Base-by-base conservation (phyloP, 257 asterid species). In the Haberlea rhodopensis region DNA sequence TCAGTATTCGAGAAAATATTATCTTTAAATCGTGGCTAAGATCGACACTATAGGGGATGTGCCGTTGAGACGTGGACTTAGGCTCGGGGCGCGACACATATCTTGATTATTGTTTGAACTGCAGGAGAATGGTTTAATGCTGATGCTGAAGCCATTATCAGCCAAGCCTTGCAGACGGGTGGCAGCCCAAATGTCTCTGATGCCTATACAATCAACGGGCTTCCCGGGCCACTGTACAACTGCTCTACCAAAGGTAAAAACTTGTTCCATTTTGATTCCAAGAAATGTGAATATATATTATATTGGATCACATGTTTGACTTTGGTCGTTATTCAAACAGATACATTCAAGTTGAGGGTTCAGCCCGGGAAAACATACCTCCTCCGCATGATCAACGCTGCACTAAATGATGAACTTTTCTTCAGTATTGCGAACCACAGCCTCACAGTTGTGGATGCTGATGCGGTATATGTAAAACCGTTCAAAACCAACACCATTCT, bases 41-140 rank as follows among this genome's bases (percentile, higher is more conserved):
- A n/a, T n/a, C n/a, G n/a, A n/a, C n/a, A n/a, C n/a, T n/a, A n/a
- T n/a, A n/a, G n/a, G n/a, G n/a, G n/a, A n/a, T n/a, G n/a, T n/a
- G n/a, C n/a, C n/a, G n/a, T n/a, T n/a, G n/a, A n/a, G n/a, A n/a
- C n/a, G n/a, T n/a, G n/a, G n/a, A n/a, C n/a, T n/a, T n/a, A n/a
- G n/a, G n/a, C n/a, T n/a, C 34, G 9, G 34, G 8, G 34, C 34
- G 5, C 15, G 18, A 8, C 5, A 3, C 1, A 21, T 28, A 15
- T 24, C 1, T 53, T 63, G 55, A 5, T 23, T 6, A 45, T 31
- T 43, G 0, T 40, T 56, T 10, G 24, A 34, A 34, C 6, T 57
- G 48, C 43, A 78, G 87, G 87, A 6, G 84, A 82, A 75, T 82
- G 84, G 84, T 82, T 78, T 62, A 79, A 82, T 8, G 21, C 76